Evolutionary conservation across 305 asterid genomes (phyloP), one percentile per base, ranked within the genome.

Genomic region (Solanum chacoense): DNA sequence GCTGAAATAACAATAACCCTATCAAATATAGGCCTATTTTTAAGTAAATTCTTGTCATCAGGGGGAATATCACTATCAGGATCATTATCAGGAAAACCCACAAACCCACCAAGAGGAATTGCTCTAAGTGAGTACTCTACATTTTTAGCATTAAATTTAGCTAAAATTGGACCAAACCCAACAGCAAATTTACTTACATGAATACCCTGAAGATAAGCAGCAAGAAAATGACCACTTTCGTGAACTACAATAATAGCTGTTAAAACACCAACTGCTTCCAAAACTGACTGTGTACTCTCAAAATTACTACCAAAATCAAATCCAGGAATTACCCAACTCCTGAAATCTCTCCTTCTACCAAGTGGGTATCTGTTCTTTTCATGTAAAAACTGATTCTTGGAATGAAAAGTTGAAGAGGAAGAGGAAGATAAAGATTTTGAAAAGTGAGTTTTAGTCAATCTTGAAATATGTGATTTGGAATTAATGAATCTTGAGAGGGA

Each of bases 121-220:
- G 99, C 99, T 89, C 99, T 93, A 90, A 97, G 89, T 28, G 99
- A 97, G 89, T 95, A 97, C 91, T 97, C 99, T 22, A 96, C 99
- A 55, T 95, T 95, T 35, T 97, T 94, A 1, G 96, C 92, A 93
- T 96, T 94, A 87, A 95, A 94, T 36, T 92, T 96, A 91, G 99
- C 99, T 90, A 97, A 92, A 55, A 97, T 91, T n/a, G 99, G 99
- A 89, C 99, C 99, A 89, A 97, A 97, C 34, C 99, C 99, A 89
- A 97, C 95, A 0, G 99, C 98, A 88, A 97, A 97, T 89, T 97
- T 97, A 93, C 98, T 97, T 91, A 96, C 98, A 91, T 95, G 99
- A 80, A 97, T 97, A 29, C 99, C 99, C 90, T 95, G 99, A 76
- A 97, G 94, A 92, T 91, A 92, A 76, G 99, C 99, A 7, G 99